Percentiles rank a stretch among this genome's conserved stretches.
Evolutionary conservation across 164 flowering plant species (phyloP).

Genomic region (Euptelea pleiosperma): DNA sequence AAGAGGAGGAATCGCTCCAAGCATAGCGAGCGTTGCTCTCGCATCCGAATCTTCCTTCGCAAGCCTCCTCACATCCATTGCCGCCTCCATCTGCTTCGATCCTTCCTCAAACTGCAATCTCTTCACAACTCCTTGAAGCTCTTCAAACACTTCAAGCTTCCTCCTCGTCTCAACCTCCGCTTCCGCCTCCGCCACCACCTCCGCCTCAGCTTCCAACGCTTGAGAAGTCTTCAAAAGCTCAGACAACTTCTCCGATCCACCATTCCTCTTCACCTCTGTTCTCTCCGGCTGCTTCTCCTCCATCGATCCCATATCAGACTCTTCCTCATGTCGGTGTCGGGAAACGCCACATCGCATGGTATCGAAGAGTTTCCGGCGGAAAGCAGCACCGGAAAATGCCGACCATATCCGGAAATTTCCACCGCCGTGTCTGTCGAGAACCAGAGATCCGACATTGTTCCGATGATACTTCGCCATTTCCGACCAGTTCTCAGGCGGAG

Average conservation of each 20-base stretch:
- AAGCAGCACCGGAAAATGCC: constrained; percentile 31
- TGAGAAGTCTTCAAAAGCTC: constrained; percentile 59
- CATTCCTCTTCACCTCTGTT: constrained; percentile 6
- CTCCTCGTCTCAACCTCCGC: constrained; percentile 41
- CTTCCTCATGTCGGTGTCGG: constrained; percentile 18
- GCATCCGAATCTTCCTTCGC: constrained; percentile 69
- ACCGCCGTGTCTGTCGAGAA: constrained; percentile 31
- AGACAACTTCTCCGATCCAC: constrained; percentile 58
- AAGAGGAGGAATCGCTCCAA: constrained; percentile 86
- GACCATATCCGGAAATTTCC: constrained; percentile 25
- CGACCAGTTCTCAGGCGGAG: neutral
- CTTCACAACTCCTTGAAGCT: constrained; percentile 47
- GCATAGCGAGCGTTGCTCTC: constrained; percentile 68
- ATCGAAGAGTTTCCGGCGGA: constrained; percentile 33
- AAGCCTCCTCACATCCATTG: constrained; percentile 48
- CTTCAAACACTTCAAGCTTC: constrained; percentile 58
- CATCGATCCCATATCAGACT: constrained; percentile 4
- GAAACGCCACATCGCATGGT: constrained; percentile 32
- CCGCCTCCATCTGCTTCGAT: constrained; percentile 32
- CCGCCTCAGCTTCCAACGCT: constrained; percentile 21
- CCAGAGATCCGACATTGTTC: constrained; percentile 50
- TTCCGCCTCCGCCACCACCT: constrained; percentile 17
- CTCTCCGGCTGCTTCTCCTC: neutral
- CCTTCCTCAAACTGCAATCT: constrained; percentile 33
- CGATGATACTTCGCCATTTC: constrained; percentile 48